Conservation (phyloP, 176 grass and related monocot species). For the Areca catechu region DNA sequence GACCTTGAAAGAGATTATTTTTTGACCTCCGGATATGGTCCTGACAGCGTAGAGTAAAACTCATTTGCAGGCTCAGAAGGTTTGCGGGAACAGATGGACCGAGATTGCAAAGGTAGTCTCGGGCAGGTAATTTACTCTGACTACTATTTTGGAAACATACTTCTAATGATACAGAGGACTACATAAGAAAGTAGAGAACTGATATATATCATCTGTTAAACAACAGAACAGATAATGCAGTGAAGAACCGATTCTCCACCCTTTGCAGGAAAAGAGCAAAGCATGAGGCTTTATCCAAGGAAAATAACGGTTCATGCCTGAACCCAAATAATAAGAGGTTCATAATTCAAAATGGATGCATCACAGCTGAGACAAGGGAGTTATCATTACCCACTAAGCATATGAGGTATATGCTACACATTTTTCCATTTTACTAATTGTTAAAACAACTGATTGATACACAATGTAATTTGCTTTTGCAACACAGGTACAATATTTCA, state of each 20-base stretch:
- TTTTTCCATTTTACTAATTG: too few relatives aligned
- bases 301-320: conserved; percentile 45
- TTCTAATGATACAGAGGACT: too few relatives aligned
- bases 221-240: conserved; percentile 86
- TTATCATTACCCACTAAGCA: conserved; percentile 46
- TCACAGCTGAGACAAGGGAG: conserved; percentile 24
- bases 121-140: conserved; percentile 58
- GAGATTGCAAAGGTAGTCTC: conserved; percentile 95
- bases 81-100: conserved; percentile 92
- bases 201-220: neutral
- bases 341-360: conserved; percentile 33
- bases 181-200: neutral
- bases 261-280: conserved; percentile 79
- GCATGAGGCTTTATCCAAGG: conserved; percentile 48
- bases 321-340: conserved; percentile 41
- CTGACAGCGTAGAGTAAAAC: conserved; percentile 7
- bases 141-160: conserved; percentile 3
- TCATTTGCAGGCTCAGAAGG: conserved; percentile 74
- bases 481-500: conserved; percentile 33
- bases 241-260: conserved; percentile 87
- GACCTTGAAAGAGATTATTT: too few relatives aligned
- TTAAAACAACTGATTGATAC: conserved; percentile 6
- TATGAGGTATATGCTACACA: conserved; percentile 35
- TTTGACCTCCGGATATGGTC: neutral
- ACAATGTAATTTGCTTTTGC: conserved; percentile 2